Conservation (phyloP, 2,329 filamentous ascomycete species). For the Eutypa lata region DNA sequence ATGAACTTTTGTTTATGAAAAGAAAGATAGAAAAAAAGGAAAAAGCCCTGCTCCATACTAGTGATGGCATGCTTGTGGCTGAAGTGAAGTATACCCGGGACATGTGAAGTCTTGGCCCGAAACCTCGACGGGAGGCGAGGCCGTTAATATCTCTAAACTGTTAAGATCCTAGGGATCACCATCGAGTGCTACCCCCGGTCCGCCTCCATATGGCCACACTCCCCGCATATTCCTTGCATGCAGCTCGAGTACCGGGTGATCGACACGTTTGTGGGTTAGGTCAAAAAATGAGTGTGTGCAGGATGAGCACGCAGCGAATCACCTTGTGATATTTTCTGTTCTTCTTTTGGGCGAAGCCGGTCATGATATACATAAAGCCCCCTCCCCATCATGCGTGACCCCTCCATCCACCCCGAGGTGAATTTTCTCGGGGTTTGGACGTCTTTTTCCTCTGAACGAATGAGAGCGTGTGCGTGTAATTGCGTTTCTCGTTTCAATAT, state of each 20-base stretch:
- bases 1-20: too few species aligned
- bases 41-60: too few species aligned
- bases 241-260: not conserved
- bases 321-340: too few species aligned
- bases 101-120: not conserved
- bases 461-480: too few species aligned
- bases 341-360: too few species aligned
- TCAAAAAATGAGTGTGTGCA: too few species aligned
- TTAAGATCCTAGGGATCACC: not conserved
- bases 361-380: not conserved
- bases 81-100: not conserved
- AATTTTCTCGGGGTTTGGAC: too few species aligned
- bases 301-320: too few species aligned
- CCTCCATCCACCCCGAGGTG: not conserved
- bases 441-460: too few species aligned
- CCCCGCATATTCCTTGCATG: not conserved
- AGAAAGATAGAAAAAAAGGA: too few species aligned
- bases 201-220: not conserved
- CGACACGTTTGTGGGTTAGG: not conserved
- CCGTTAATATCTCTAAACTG: not conserved
- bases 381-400: not conserved
- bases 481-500: too few species aligned
- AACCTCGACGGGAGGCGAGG: not conserved
- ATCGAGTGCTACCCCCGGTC: not conserved
- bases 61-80: not conserved